Percentiles rank a stretch among this genome's conserved stretches.
These are phyloP conservation scores for cucumber (Cucumis sativus) DNA, from an alignment of 306 rosid species.

Conservation along the genomic window Cucumber_9930_V3 NC_026656.2:22585501-22586000, in stretches of 20 bases:
- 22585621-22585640: neutral
- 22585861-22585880: slow-evolving; percentile 76
- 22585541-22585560: slow-evolving; percentile 36
- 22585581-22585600: neutral
- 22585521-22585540: slow-evolving; percentile 58
- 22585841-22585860: slow-evolving; percentile 87
- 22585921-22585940: neutral
- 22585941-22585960: neutral
- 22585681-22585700: slow-evolving; percentile 77
- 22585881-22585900: neutral
- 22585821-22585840: slow-evolving; percentile 86
- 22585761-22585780: slow-evolving; percentile 80
- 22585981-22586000: neutral
- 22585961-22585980: neutral
- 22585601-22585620: neutral
- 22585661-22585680: slow-evolving; percentile 27
- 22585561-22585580: slow-evolving; percentile 48
- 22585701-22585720: slow-evolving; percentile 56
- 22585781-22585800: slow-evolving; percentile 76
- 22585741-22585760: slow-evolving; percentile 82
- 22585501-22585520: slow-evolving; percentile 68
- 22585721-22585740: slow-evolving; percentile 75
- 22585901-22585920: neutral
- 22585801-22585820: slow-evolving; percentile 71
- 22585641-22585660: neutral